Evolutionary conservation across 2,329 filamentous ascomycete genomes (phyloP), one percentile per base, ranked within the genome.

Genomic region (Penicillium sp.): DNA sequence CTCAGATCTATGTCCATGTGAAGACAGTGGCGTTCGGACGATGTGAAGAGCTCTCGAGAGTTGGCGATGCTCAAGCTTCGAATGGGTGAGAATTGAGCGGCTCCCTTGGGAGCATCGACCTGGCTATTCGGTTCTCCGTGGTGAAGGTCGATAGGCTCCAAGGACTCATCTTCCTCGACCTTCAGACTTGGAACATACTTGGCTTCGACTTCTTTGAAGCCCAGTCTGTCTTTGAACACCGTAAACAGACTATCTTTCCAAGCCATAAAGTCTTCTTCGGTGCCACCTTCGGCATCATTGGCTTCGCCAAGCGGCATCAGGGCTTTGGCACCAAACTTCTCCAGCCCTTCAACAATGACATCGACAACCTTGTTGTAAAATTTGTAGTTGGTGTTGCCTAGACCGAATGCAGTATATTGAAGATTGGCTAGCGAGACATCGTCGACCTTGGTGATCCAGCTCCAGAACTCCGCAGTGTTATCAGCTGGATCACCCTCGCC

Each of bases 241-340:
- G 82, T 79, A 89, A 92, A 97, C 88, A 97, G 94, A 56, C 89
- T 88, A 64, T 97, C 92, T 77, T 96, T 97, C 92, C 92, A 97
- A 54, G 91, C 88, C 67, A 97, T 78, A 73, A 96, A 97, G 69
- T 97, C 92, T 77, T 97, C 92, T 76, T 96, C 92, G 86, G 96
- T 97, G 41, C 91, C 94, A 50, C 92, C 92, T 60, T 91, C 90
- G 55, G 92, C 92, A 72, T 97, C 92, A 67, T 97, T 91, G 61
- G 92, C 93, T 77, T 95, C 92, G 60, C 92, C 92, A 54, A 91
- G 89, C 46, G 86, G 82, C 50, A 92, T 89, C 56, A 96, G 87
- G 57, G 88, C 82, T 65, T 83, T 81, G 6, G 89, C 92, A 44
- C 92, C 92, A 6, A 92, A 82, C 67, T 86, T 89, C 67, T 86